Base-by-base conservation (phyloP, 495 filamentous ascomycete species). In the Penicilliopsis zonata region DNA sequence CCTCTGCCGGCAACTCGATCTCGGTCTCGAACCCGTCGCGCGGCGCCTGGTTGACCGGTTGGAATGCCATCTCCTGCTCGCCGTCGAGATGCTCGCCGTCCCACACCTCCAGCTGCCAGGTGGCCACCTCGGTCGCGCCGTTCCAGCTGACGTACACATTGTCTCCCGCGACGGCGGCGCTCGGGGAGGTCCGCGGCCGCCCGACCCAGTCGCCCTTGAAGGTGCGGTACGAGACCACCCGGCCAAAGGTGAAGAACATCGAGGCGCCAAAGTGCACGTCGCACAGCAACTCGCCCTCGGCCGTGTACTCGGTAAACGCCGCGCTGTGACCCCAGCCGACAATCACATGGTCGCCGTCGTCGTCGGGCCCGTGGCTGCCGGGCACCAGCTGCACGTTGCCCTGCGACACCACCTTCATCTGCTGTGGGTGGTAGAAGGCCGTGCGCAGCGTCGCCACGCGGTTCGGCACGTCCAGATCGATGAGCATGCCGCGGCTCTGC, bases 291-390 rank as follows among this genome's bases (percentile, higher is more conserved):
- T 60, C 56, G 0, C 75, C 74, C 13, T 70, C 53, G 0, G 50
- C 35, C 0, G 54, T 60, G 42, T 65, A 76, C 38, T 80, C 73
- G 1, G 65, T 76, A 33, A 67, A 59, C 5, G 64, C 64, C 1
- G 69, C 63, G 22, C 60, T 59, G 23, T 68, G 67, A 5, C 72
- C 73, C 72, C 70, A 78, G 32, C 67, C 70, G 9, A 76, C 59
- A 9, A 76, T 46, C 5, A 65, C 57, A 23, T 74, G 70, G 1
- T 68, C 72, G n/a, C n/a, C n/a, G n/a, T n/a, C n/a, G n/a, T n/a
- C n/a, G n/a, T n/a, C n/a, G n/a, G n/a, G n/a, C n/a, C n/a, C n/a
- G n/a, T n/a, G n/a, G 7, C 33, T 49, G 31, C 57, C 44, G 0
- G 65, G 64, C 0, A 78, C 53, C 3, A 71, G 34, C 42, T 78